phyloP scores from a whole-genome alignment of 345 rosid species.

The Viola odorata region DNA sequence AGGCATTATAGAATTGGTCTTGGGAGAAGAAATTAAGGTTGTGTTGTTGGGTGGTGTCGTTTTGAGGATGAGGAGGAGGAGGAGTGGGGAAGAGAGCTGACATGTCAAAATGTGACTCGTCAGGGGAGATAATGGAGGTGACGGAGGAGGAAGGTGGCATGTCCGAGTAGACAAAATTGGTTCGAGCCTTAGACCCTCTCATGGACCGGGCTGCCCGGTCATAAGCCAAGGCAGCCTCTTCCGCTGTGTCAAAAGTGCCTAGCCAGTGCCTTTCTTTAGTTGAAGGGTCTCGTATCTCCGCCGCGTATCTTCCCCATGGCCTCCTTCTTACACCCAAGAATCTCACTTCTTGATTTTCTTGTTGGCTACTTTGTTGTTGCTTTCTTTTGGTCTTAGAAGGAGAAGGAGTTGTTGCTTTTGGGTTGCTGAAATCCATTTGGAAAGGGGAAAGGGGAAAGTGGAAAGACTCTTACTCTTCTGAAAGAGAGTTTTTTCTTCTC shows the following conservation, averaged over 20 bases:
- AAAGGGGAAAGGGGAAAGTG: background rate
- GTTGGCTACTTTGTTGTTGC: constrained; percentile 27
- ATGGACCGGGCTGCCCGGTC: constrained; percentile 90
- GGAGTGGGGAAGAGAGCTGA: constrained; percentile 36
- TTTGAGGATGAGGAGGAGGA: constrained; percentile 8
- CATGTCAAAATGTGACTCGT: constrained; percentile 52
- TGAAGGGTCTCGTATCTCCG: constrained; percentile 88
- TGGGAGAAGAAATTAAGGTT: background rate
- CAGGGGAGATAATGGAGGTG: constrained; percentile 82
- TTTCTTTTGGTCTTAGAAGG: constrained; percentile 55
- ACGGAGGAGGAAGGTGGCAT: constrained; percentile 81
- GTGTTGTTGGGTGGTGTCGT: constrained; percentile 7
- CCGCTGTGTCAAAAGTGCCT: constrained; percentile 84
- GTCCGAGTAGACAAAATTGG: constrained; percentile 88
- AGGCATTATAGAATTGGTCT: constrained; percentile 1
- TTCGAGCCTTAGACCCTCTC: constrained; percentile 78
- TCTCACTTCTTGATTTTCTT: constrained; percentile 33
- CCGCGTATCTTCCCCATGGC: constrained; percentile 96
- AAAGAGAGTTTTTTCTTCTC: no score
- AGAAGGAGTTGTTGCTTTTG: constrained; percentile 37
- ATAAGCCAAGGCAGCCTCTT: constrained; percentile 87
- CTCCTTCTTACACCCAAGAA: constrained; percentile 89
- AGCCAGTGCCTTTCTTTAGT: constrained; percentile 94
- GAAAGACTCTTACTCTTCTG: no score
- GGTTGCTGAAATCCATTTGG: constrained; percentile 34